phyloP scores from a whole-genome alignment of 441 rosid species.

The Mallotus japonicus region DNA sequence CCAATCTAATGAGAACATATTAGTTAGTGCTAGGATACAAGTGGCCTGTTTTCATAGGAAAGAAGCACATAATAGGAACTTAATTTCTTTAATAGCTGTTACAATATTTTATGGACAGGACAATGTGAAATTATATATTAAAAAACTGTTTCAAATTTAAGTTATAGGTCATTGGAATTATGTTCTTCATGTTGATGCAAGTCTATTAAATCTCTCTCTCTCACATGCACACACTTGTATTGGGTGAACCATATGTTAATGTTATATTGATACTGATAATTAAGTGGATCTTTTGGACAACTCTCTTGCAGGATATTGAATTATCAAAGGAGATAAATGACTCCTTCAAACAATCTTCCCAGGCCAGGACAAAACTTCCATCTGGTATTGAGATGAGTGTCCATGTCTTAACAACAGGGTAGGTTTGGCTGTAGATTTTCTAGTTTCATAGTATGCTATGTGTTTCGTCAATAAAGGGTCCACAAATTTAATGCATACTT shows the following conservation, averaged over 20 bases:
- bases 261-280: neutral
- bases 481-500: slow-evolving; percentile 16
- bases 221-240: neutral
- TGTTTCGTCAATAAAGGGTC: slow-evolving; percentile 13
- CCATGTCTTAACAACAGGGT: slow-evolving; percentile 98
- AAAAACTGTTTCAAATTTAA: too few species aligned
- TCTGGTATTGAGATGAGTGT: slow-evolving; percentile 99
- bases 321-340: slow-evolving; percentile 97
- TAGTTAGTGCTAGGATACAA: neutral
- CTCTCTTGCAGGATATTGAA: slow-evolving; percentile 75
- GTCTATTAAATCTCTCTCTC: neutral
- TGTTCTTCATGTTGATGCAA: neutral
- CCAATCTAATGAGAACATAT: neutral
- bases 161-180: neutral
- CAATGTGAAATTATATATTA: too few species aligned
- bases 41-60: neutral
- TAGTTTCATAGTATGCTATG: slow-evolving; percentile 11
- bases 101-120: neutral
- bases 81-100: neutral
- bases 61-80: neutral
- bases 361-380: slow-evolving; percentile 96
- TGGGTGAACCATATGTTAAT: neutral
- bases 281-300: neutral
- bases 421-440: slow-evolving; percentile 27
- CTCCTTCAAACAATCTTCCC: slow-evolving; percentile 98